Percentiles rank a stretch among this genome's conserved stretches.
These are phyloP conservation scores for Durusdinium trenchii DNA, from an alignment of 73 alveolate species.

Conservation along the genomic window DNA sequence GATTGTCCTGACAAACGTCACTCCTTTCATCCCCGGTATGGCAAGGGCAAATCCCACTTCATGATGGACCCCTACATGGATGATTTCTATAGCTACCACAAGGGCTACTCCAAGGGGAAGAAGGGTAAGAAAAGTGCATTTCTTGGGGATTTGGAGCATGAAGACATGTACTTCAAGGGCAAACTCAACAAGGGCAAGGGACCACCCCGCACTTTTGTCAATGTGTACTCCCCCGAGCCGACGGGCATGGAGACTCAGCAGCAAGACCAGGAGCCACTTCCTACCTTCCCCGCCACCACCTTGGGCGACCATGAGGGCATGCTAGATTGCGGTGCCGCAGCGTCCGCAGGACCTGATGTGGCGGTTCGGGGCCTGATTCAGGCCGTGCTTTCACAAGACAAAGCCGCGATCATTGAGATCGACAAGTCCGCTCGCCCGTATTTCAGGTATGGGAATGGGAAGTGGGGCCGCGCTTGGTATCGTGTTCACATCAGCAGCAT, in stretches of 20 bases:
- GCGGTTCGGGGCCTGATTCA: neutral
- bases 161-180: neutral
- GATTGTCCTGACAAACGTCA: neutral
- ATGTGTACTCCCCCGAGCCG: neutral
- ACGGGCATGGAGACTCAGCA: neutral
- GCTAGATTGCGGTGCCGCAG: constrained; percentile 19
- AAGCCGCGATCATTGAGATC: neutral
- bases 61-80: neutral
- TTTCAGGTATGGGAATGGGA: neutral
- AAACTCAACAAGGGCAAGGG: constrained; percentile 6
- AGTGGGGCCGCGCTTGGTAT: neutral
- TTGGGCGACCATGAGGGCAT: too few relatives aligned
- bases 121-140: neutral
- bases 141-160: too few relatives aligned
- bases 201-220: neutral
- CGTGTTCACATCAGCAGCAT: neutral
- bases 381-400: neutral
- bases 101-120: neutral
- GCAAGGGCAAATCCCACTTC: neutral
- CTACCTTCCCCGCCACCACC: too few relatives aligned
- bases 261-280: too few relatives aligned
- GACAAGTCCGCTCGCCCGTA: neutral
- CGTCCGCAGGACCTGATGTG: neutral
- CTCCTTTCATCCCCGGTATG: too few relatives aligned
- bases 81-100: neutral